These are phyloP conservation scores for Aureobasidium musti DNA, from an alignment of 2,329 filamentous ascomycete genomes.

Conservation along the genomic window DNA sequence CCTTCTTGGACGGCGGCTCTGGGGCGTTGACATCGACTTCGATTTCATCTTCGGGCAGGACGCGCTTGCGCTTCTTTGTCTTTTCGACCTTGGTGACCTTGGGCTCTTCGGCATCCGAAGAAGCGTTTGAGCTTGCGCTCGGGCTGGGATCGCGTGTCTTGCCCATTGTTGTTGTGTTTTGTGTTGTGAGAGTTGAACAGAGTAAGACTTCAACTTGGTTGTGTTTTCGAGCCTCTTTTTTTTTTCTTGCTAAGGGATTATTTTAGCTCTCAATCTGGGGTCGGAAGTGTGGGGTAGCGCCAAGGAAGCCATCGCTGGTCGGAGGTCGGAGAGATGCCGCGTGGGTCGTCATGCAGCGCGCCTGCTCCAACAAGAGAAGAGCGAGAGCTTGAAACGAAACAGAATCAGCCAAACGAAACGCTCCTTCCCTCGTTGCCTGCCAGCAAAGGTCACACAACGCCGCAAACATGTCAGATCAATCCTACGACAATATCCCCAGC, in stretches of 20 bases:
- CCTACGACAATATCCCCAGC: conserved; percentile 51
- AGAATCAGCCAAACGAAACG: neutral
- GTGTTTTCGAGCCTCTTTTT: neutral
- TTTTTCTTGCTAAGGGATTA: neutral
- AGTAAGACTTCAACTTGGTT: neutral
- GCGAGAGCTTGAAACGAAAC: neutral
- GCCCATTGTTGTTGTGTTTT: neutral
- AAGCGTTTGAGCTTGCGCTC: conserved; percentile 15
- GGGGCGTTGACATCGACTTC: conserved; percentile 88
- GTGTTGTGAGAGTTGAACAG: neutral
- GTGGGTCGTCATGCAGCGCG: conserved; percentile 7
- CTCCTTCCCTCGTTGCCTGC: neutral
- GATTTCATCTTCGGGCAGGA: conserved; percentile 64
- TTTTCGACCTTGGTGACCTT: conserved; percentile 23
- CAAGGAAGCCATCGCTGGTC: neutral
- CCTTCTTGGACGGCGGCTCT: conserved; percentile 93
- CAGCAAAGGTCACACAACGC: neutral
- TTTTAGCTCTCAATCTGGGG: neutral
- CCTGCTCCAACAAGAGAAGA: neutral
- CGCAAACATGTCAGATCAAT: conserved; percentile 40
- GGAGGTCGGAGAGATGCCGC: neutral
- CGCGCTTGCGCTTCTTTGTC: conserved; percentile 68
- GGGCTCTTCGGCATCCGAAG: conserved; percentile 5
- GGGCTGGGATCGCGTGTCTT: conserved; percentile 27
- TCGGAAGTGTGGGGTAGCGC: neutral